phyloP scores from a whole-genome alignment of 1,139 yeast species.

The Kazachstania sp. region DNA sequence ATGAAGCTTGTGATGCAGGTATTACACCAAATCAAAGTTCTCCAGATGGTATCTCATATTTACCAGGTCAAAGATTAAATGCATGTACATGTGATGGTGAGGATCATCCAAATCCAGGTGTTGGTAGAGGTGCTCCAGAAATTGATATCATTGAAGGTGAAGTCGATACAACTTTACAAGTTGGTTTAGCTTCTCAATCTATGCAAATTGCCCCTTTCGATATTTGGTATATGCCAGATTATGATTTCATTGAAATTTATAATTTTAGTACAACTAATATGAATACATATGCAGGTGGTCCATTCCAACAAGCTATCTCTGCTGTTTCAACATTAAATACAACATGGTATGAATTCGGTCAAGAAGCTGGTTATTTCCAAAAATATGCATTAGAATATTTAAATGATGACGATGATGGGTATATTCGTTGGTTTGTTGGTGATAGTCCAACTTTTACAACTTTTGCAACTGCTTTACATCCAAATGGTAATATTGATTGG shows the following conservation, averaged over 20 bases:
- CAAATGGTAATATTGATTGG: slow-evolving; percentile 76
- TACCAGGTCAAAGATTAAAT: slow-evolving; percentile 69
- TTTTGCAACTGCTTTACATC: slow-evolving; percentile 56
- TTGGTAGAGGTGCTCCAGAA: slow-evolving; percentile 86
- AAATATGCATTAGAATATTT: slow-evolving; percentile 68
- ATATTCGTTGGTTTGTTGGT: slow-evolving; percentile 77
- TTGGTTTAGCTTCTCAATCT: slow-evolving; percentile 74
- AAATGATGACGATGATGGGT: slow-evolving; percentile 58
- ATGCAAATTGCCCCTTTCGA: slow-evolving; percentile 79
- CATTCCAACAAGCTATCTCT: slow-evolving; percentile 76
- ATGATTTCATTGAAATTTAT: slow-evolving; percentile 56
- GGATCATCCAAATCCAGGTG: slow-evolving; percentile 72
- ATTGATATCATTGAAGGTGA: slow-evolving; percentile 79
- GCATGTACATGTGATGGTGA: slow-evolving; percentile 66
- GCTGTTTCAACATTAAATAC: slow-evolving; percentile 62
- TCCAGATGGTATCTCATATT: slow-evolving; percentile 67
- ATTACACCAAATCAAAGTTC: slow-evolving; percentile 84
- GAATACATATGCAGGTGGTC: slow-evolving; percentile 78
- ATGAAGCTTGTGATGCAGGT: slow-evolving; percentile 75
- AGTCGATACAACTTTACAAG: slow-evolving; percentile 39
- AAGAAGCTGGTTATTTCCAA: slow-evolving; percentile 46
- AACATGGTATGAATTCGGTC: slow-evolving; percentile 67
- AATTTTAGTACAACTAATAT: slow-evolving; percentile 55
- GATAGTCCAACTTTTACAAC: slow-evolving; percentile 56
- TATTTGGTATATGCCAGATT: slow-evolving; percentile 79